phyloP scores from a whole-genome alignment of 345 rosid species.

The Brassica carinata region DNA sequence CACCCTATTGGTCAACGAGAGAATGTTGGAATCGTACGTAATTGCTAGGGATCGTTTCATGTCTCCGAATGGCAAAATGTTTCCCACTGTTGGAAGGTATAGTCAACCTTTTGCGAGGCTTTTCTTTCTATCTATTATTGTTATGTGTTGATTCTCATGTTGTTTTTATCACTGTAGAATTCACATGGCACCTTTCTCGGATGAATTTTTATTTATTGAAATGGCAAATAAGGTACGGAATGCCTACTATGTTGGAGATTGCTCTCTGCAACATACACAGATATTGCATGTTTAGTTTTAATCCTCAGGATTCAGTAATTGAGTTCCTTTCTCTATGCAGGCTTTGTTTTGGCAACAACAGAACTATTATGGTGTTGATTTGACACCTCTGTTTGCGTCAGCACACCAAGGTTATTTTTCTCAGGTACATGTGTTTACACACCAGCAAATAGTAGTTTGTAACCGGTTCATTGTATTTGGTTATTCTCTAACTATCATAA shows the following conservation, averaged over 20 bases:
- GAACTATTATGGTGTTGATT: conserved; percentile 85
- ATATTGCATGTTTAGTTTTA: too few relatives aligned
- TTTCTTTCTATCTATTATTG: too few relatives aligned
- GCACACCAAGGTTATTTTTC: conserved; percentile 95
- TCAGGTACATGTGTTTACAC: conserved; percentile 59
- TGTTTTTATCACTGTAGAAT: conserved; percentile 60
- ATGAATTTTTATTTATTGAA: conserved; percentile 86
- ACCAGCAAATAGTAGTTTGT: conserved; percentile 6
- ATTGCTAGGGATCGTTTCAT: conserved; percentile 96
- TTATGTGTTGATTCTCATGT: too few relatives aligned
- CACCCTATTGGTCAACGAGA: conserved; percentile 87
- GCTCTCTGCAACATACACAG: too few relatives aligned
- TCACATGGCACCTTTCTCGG: conserved; percentile 97
- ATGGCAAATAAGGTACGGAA: conserved; percentile 90
- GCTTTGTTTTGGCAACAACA: conserved; percentile 99
- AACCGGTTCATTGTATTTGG: neutral
- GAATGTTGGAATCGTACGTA: conserved; percentile 93
- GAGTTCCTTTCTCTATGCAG: conserved; percentile 57
- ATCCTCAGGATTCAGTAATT: too few relatives aligned
- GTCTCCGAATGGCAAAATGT: conserved; percentile 82
- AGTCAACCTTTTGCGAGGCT: too few relatives aligned
- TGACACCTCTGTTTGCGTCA: conserved; percentile 75
- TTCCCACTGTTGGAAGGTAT: conserved; percentile 89
- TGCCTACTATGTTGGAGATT: too few relatives aligned
- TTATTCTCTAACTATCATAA: conserved; percentile 5